These are phyloP conservation scores for Zopfia rhizophila DNA, from an alignment of 2,329 filamentous ascomycete species.

Conservation along the genomic window DNA sequence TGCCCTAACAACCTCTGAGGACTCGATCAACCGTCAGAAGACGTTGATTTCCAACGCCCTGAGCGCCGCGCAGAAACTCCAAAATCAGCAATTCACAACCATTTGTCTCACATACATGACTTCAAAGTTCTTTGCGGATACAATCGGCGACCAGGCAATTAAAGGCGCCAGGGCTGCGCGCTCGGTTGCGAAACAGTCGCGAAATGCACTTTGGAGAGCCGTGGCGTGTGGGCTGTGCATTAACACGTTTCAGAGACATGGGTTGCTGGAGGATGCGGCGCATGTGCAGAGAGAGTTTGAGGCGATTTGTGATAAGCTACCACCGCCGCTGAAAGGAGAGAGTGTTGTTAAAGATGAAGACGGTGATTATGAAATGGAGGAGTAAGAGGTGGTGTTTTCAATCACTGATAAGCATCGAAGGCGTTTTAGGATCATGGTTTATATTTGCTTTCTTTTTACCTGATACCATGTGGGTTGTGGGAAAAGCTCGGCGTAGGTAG, in stretches of 20 bases:
- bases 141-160: slow-evolving; percentile 72
- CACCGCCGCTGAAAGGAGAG: slow-evolving; percentile 30
- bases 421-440: no score
- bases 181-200: slow-evolving; percentile 34
- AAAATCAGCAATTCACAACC: slow-evolving; percentile 82
- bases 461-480: no score
- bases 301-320: slow-evolving; percentile 34
- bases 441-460: no score
- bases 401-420: no score
- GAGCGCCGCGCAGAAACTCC: slow-evolving; percentile 72
- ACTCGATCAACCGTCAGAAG: slow-evolving; percentile 81
- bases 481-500: no score
- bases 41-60: slow-evolving; percentile 79
- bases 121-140: slow-evolving; percentile 80
- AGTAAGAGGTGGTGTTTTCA: no score
- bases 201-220: slow-evolving; percentile 41
- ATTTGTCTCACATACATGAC: slow-evolving; percentile 89
- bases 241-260: slow-evolving; percentile 40
- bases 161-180: slow-evolving; percentile 55
- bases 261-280: slow-evolving; percentile 37
- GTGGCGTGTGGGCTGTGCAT: slow-evolving; percentile 44
- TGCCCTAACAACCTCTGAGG: slow-evolving; percentile 70
- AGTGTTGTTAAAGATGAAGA: background rate
- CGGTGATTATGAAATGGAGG: no score
- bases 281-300: slow-evolving; percentile 32